These are phyloP conservation scores for Psidium guajava DNA, from an alignment of 345 rosid genomes.

Conservation along the genomic window DNA sequence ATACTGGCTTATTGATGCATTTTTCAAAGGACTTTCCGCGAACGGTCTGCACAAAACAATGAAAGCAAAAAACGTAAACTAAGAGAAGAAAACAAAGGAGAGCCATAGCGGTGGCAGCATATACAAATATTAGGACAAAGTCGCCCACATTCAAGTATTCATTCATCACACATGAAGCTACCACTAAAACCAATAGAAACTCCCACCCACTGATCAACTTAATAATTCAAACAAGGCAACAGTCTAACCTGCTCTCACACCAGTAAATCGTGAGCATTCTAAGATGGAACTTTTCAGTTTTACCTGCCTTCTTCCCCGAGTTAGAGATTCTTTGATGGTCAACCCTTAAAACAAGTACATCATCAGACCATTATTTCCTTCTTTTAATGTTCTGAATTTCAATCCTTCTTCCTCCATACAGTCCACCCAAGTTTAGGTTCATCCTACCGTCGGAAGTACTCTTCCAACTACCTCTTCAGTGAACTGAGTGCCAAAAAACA, in stretches of 20 bases:
- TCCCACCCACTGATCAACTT: neutral
- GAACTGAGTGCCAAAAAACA: neutral
- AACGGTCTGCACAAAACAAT: slow-evolving; percentile 39
- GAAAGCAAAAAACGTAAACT: neutral
- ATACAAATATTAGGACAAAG: neutral
- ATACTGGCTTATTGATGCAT: slow-evolving; percentile 84
- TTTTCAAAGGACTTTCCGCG: slow-evolving; percentile 78
- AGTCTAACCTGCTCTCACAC: neutral
- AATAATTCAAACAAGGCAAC: no score
- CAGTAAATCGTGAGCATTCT: neutral
- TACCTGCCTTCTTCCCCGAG: neutral
- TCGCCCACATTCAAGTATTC: neutral
- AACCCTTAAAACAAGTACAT: neutral
- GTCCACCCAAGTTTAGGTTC: neutral
- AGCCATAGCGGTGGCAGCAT: neutral
- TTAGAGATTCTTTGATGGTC: neutral
- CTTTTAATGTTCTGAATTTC: neutral
- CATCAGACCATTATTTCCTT: neutral
- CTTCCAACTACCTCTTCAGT: neutral
- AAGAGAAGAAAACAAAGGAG: neutral
- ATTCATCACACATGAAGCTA: neutral
- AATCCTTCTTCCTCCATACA: neutral
- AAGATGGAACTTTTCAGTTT: neutral
- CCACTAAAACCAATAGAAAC: neutral
- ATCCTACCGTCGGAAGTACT: neutral